phyloP scores from a whole-genome alignment of 768 basidiomycete genomes.

The Tulasnella sp. region DNA sequence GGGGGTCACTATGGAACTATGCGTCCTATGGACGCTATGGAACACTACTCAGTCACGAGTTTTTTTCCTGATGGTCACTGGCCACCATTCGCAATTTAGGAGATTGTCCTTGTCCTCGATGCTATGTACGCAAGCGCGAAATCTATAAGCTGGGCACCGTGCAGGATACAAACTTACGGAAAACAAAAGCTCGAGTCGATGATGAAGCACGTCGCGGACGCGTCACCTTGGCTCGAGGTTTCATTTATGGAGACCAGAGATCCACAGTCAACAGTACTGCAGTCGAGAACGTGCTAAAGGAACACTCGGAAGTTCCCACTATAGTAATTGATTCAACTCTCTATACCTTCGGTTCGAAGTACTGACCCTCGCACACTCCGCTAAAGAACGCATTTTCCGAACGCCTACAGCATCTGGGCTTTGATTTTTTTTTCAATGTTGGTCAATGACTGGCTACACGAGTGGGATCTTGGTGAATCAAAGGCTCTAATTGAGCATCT shows the following conservation, averaged over 20 bases:
- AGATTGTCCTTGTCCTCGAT: constrained; percentile 39
- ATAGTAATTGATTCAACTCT: constrained; percentile 18
- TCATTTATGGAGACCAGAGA: constrained; percentile 13
- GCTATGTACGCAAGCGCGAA: constrained; percentile 31
- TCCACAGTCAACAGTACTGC: background rate
- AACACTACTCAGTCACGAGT: too few relatives aligned
- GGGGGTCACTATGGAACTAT: too few relatives aligned
- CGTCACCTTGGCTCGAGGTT: background rate
- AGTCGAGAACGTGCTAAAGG: constrained; percentile 25
- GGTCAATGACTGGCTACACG: constrained; percentile 43
- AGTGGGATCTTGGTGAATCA: constrained; percentile 45
- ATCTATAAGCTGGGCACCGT: constrained; percentile 27
- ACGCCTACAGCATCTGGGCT: constrained; percentile 30
- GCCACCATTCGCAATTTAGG: constrained; percentile 25
- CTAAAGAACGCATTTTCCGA: constrained; percentile 40
- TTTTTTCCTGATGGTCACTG: too few relatives aligned
- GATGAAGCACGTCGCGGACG: background rate
- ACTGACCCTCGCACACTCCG: too few relatives aligned
- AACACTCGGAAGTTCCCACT: constrained; percentile 17
- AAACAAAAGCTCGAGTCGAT: background rate
- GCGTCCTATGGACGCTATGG: too few relatives aligned
- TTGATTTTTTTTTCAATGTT: constrained; percentile 38
- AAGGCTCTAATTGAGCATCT: constrained; percentile 43
- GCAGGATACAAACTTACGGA: background rate
- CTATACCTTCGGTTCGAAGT: background rate